phyloP scores from a whole-genome alignment of 2,329 filamentous ascomycete species.

The Cryphonectria naterciae region DNA sequence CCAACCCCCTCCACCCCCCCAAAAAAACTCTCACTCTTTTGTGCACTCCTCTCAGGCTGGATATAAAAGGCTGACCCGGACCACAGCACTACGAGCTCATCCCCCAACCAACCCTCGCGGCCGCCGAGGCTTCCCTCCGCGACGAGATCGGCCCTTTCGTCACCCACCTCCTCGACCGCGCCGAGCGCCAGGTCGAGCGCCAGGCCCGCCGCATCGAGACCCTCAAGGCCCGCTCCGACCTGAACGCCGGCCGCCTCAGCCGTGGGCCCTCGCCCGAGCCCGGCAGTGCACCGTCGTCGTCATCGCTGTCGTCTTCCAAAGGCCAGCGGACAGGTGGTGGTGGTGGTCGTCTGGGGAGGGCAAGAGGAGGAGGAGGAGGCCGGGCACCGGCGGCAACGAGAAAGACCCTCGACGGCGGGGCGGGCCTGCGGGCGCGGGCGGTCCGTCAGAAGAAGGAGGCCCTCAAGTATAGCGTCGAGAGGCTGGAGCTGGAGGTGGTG shows the following conservation, averaged over 20 bases:
- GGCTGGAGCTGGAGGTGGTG: slow-evolving; percentile 82
- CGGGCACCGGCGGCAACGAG: slow-evolving; percentile 25
- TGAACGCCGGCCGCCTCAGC: slow-evolving; percentile 73
- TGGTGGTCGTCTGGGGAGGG: background rate
- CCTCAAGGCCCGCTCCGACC: slow-evolving; percentile 78
- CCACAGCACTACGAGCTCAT: slow-evolving; percentile 88
- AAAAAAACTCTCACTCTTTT: background rate
- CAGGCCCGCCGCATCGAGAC: slow-evolving; percentile 82
- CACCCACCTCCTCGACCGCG: slow-evolving; percentile 74
- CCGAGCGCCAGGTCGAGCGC: slow-evolving; percentile 82
- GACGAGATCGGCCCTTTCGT: slow-evolving; percentile 91
- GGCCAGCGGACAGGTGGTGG: slow-evolving; percentile 31
- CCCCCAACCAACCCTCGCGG: slow-evolving; percentile 78
- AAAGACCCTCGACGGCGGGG: slow-evolving; percentile 55
- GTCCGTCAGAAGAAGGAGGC: slow-evolving; percentile 82
- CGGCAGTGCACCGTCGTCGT: slow-evolving; percentile 26
- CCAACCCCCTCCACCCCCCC: background rate
- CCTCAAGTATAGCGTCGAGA: slow-evolving; percentile 82
- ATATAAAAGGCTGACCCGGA: background rate
- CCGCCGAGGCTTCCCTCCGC: slow-evolving; percentile 81
- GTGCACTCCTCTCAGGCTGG: background rate
- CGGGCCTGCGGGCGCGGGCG: slow-evolving; percentile 59
- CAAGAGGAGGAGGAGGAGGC: slow-evolving; percentile 33
- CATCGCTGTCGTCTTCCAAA: slow-evolving; percentile 30
- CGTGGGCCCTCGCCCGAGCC: slow-evolving; percentile 33